Evolutionary conservation across 306 rosid species (phyloP).

Genomic region (Acacia melanoxylon): DNA sequence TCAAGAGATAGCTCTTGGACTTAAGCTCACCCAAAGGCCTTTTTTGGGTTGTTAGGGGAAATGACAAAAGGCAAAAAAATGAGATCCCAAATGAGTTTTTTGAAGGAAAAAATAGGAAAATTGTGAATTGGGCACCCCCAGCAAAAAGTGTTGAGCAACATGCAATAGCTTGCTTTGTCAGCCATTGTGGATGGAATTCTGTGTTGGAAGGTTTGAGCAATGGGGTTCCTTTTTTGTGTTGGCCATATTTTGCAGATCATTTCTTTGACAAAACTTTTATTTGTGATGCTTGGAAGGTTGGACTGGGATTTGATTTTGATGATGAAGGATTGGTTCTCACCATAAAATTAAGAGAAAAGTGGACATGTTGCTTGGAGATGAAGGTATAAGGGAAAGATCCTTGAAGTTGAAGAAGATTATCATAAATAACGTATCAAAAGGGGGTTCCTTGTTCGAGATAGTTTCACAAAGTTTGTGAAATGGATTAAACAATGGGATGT

Average conservation of each 20-base stretch:
- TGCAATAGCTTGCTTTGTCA: neutral
- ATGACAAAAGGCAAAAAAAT: neutral
- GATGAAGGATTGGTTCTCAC: neutral
- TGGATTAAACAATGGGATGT: neutral
- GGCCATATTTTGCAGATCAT: neutral
- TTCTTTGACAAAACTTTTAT: neutral
- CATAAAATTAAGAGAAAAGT: neutral
- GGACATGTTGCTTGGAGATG: neutral
- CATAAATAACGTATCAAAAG: neutral
- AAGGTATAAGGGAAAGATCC: neutral
- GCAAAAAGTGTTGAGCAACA: neutral
- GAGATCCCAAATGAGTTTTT: neutral
- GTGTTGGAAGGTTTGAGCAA: neutral
- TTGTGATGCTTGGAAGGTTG: neutral
- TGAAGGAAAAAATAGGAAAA: neutral
- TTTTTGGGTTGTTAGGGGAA: constrained; percentile 30
- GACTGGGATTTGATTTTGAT: neutral
- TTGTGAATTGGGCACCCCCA: neutral
- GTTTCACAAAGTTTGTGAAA: neutral
- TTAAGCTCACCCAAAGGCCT: neutral
- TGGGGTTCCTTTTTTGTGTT: neutral
- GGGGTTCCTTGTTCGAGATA: neutral
- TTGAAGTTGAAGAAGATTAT: neutral
- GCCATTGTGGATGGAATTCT: neutral
- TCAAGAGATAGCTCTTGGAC: neutral